Evolutionary conservation across 495 filamentous ascomycete species (phyloP), one percentile per base, ranked within the genome.

Genomic region (Pyrenula aspistea): DNA sequence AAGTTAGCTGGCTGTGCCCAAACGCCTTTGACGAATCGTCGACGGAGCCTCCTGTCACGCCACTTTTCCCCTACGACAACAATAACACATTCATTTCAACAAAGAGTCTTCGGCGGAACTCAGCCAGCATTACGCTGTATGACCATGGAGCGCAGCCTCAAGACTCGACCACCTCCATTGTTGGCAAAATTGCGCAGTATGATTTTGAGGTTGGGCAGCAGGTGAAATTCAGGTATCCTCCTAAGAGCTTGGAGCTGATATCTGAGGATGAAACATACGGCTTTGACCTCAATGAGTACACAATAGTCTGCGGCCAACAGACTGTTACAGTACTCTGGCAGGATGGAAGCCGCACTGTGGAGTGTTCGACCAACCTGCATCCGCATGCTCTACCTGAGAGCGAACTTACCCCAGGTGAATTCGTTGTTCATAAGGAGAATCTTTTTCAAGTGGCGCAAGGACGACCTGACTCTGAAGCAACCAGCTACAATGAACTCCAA

Each of bases 371-470:
- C 19, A 24, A 4, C 12, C 57, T 86, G 0, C 64, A 76, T 22
- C 73, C 70, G 12, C 77, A 81, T 55, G 55, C 64, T 1, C 70
- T 73, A 51, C 61, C 77, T 12, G 77, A 79, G 48, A 77, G 81
- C 52, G 77, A 80, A 50, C 70, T 78, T 10, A 82, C 76, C 74
- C 81, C 83, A 4, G 83, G 81, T n/a, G 74, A 83, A 55, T 67
- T 83, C 51, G 77, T 82, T 31, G 68, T 68, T 49, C 67, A 77
- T 4, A 72, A 75, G 55, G 73, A 76, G 36, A 60, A 68, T n/a
- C 4, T 25, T 23, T 23, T 22, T 10, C 49, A 24, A 53, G 49
- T 50, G 2, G 20, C 15, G 25, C 2, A 42, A 22, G 3, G 25
- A 31, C 3, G 42, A n/a, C 57, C 67, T 53, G 54, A 63, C 12